Conservation (phyloP, 2,329 filamentous ascomycete genomes). For the Curvularia verruculosa region DNA sequence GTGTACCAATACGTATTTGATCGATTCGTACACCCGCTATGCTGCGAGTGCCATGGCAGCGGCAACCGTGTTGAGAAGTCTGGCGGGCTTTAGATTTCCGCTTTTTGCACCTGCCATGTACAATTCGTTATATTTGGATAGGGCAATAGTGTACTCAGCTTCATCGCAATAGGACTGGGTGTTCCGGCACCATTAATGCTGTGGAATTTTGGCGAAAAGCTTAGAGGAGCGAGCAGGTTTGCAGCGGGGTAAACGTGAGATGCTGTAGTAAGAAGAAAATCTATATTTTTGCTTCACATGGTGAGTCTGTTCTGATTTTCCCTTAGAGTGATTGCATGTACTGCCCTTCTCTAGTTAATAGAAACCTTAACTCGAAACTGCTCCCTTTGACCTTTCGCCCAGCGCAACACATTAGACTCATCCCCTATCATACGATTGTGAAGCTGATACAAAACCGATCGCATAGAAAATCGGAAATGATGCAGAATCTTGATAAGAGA, state of each 20-base stretch:
- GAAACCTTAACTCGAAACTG: too few species aligned
- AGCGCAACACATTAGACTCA: too few species aligned
- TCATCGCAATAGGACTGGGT: slow-evolving; percentile 46
- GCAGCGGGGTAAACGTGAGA: slow-evolving; percentile 47
- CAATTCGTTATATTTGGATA: slow-evolving; percentile 49
- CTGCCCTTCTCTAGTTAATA: too few species aligned
- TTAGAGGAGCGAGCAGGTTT: slow-evolving; percentile 57
- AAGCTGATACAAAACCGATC: too few species aligned
- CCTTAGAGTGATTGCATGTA: background rate
- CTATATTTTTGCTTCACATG: background rate
- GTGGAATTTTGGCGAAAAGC: slow-evolving; percentile 56
- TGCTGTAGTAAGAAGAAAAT: background rate
- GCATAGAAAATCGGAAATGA: too few species aligned
- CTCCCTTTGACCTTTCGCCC: too few species aligned
- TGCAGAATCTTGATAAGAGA: too few species aligned
- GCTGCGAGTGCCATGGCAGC: slow-evolving; percentile 55
- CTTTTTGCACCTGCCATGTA: slow-evolving; percentile 53
- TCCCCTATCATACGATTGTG: too few species aligned
- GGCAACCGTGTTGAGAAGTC: slow-evolving; percentile 51
- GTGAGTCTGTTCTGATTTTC: background rate
- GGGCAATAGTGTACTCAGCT: slow-evolving; percentile 50
- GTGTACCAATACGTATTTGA: slow-evolving; percentile 54
- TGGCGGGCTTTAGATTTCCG: slow-evolving; percentile 55
- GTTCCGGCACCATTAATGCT: slow-evolving; percentile 58
- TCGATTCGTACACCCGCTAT: slow-evolving; percentile 55